Percentiles rank a stretch among this genome's conserved stretches.
Conservation (phyloP, 2,329 filamentous ascomycete species). For the Ambrosiella cleistominuta region DNA sequence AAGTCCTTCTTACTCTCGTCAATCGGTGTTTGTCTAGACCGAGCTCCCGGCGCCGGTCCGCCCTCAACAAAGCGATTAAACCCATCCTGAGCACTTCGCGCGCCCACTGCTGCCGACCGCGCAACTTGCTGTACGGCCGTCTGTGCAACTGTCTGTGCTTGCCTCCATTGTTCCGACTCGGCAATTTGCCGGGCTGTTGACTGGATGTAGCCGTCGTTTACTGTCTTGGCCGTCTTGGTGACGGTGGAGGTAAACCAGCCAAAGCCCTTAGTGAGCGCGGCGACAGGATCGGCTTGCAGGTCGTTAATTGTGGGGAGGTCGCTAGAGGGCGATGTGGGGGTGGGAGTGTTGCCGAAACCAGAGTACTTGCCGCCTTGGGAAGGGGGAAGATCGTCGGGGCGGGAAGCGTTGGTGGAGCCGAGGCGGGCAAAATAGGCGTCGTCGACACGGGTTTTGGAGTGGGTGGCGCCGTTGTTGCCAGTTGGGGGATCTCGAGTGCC, state of each 20-base stretch:
- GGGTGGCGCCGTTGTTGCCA: constrained; percentile 16
- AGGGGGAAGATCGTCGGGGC: constrained; percentile 59
- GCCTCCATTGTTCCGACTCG: constrained; percentile 58
- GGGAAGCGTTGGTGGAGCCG: constrained; percentile 63
- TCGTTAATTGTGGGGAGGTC: constrained; percentile 59
- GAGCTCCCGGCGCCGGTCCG: constrained; percentile 12
- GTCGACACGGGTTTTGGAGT: constrained; percentile 46
- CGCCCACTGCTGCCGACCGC: constrained; percentile 48
- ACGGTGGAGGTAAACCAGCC: constrained; percentile 86
- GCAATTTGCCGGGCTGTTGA: constrained; percentile 67
- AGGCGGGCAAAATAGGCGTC: constrained; percentile 82
- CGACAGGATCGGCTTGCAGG: constrained; percentile 78
- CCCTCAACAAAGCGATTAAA: constrained; percentile 83
- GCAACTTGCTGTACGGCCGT: constrained; percentile 48
- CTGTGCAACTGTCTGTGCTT: constrained; percentile 28
- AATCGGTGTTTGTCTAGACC: constrained; percentile 25
- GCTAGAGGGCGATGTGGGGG: constrained; percentile 23
- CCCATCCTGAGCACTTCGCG: constrained; percentile 57
- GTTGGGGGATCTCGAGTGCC: constrained; percentile 13
- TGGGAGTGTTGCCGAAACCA: constrained; percentile 71
- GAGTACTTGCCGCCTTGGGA: constrained; percentile 83
- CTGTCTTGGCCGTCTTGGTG: constrained; percentile 73
- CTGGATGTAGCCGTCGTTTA: constrained; percentile 83
- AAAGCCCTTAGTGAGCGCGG: constrained; percentile 76
- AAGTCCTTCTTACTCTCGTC: constrained; percentile 62